Percentiles rank a stretch among this genome's conserved stretches.
Evolutionary conservation across 768 basidiomycete genomes (phyloP).

Genomic region (Termitomyces sp.): DNA sequence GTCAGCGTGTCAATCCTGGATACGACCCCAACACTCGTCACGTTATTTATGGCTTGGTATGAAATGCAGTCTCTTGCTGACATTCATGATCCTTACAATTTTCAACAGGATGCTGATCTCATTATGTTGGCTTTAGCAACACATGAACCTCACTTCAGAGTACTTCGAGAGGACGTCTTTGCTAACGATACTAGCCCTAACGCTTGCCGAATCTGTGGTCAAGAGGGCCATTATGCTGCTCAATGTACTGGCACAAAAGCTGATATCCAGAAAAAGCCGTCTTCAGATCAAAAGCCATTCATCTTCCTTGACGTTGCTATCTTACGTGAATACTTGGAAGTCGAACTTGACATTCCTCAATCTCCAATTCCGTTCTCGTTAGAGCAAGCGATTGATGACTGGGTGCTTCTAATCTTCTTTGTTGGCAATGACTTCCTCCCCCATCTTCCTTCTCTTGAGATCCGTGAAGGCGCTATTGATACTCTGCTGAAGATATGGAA

Average conservation of each 20-base stretch:
- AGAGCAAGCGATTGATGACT: conserved; percentile 98
- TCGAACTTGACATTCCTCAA: conserved; percentile 83
- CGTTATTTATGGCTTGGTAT: conserved; percentile 94
- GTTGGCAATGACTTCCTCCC: conserved; percentile 99
- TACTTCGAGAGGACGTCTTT: conserved; percentile 97
- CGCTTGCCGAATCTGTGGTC: conserved; percentile 89
- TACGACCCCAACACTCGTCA: conserved; percentile 94
- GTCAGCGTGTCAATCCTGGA: conserved; percentile 81
- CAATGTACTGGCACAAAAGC: conserved; percentile 84
- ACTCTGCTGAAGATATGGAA: conserved; percentile 96
- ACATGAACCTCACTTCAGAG: conserved; percentile 97
- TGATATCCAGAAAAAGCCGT: conserved; percentile 61
- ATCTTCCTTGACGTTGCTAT: conserved; percentile 98
- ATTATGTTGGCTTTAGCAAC: conserved; percentile 99
- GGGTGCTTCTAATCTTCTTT: conserved; percentile 99
- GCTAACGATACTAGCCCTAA: conserved; percentile 66
- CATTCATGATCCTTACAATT: conserved; percentile 9
- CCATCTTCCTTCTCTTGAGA: conserved; percentile 96
- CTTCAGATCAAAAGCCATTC: conserved; percentile 87
- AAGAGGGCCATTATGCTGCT: conserved; percentile 92
- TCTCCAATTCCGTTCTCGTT: conserved; percentile 83
- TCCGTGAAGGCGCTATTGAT: conserved; percentile 98
- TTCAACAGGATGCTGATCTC: conserved; percentile 85
- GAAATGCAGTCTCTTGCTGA: conserved; percentile 18
- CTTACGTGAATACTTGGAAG: conserved; percentile 95